phyloP scores from a whole-genome alignment of 108 stramenopile species.

The Nitzschia sp. region DNA sequence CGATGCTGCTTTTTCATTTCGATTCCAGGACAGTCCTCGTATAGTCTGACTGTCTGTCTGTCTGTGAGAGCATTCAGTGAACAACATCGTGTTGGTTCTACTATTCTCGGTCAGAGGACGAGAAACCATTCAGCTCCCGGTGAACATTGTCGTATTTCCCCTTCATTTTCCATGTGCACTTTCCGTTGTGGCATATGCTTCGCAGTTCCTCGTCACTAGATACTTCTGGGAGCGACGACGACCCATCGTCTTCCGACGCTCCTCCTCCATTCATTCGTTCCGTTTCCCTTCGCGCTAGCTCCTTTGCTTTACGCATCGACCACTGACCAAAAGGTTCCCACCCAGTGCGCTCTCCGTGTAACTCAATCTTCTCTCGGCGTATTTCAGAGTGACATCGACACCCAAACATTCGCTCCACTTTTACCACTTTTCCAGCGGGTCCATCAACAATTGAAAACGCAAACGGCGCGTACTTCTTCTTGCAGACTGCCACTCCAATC shows the following conservation, averaged over 20 bases:
- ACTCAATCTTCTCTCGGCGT: conserved; percentile 58
- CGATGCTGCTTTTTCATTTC: too few species aligned
- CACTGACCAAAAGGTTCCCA: conserved; percentile 92
- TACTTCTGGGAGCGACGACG: not conserved
- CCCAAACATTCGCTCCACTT: conserved; percentile 82
- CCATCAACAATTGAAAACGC: conserved; percentile 46
- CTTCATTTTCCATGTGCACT: conserved; percentile 77
- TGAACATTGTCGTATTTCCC: conserved; percentile 77
- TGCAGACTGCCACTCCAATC: conserved; percentile 85
- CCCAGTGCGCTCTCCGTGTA: conserved; percentile 68
- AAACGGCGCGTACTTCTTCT: conserved; percentile 89
- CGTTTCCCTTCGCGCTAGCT: conserved; percentile 54
- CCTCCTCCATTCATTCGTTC: conserved; percentile 33
- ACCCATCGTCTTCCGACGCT: conserved; percentile 5
- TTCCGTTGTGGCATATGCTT: conserved; percentile 78
- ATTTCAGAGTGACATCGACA: conserved; percentile 67
- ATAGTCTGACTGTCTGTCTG: not conserved
- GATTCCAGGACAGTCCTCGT: too few species aligned
- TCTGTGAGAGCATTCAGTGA: too few species aligned
- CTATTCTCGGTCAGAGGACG: conserved; percentile 27
- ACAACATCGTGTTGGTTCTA: too few species aligned
- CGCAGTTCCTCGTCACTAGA: conserved; percentile 46
- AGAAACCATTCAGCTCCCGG: conserved; percentile 33
- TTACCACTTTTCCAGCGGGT: conserved; percentile 32
- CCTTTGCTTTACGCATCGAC: conserved; percentile 71